These are phyloP conservation scores for Termitomyces sp. DNA, from an alignment of 768 basidiomycete genomes.

Conservation along the genomic window DNA sequence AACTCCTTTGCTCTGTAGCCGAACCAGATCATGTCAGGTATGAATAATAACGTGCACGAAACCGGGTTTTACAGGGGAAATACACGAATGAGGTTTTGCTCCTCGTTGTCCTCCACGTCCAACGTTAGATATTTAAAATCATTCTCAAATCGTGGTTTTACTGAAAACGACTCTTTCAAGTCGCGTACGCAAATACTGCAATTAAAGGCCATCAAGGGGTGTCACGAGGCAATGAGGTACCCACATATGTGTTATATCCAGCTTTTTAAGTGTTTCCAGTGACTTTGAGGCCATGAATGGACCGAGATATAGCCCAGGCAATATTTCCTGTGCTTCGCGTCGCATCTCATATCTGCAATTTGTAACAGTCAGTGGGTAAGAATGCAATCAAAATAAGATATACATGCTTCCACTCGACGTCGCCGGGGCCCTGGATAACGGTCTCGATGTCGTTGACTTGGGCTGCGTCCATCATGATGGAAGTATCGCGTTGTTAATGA, in stretches of 20 bases:
- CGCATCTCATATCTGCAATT: constrained; percentile 83
- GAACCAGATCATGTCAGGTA: constrained; percentile 3
- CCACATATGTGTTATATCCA: constrained; percentile 83
- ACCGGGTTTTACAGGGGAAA: constrained; percentile 67
- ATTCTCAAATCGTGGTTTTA: constrained; percentile 79
- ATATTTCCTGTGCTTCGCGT: constrained; percentile 89
- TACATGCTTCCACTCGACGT: constrained; percentile 78
- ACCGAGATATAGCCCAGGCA: constrained; percentile 76
- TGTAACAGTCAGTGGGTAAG: neutral
- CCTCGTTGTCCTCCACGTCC: constrained; percentile 89
- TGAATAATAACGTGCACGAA: neutral
- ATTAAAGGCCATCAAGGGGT: neutral
- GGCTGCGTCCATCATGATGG: constrained; percentile 11
- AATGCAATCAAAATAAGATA: neutral
- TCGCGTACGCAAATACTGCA: constrained; percentile 84
- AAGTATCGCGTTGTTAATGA: constrained; percentile 1
- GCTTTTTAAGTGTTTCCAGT: constrained; percentile 54
- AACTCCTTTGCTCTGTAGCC: constrained; percentile 62
- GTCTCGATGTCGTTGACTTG: constrained; percentile 42
- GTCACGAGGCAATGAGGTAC: constrained; percentile 9
- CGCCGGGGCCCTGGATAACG: constrained; percentile 73
- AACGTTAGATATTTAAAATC: constrained; percentile 74
- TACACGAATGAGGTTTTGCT: constrained; percentile 88
- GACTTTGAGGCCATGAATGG: constrained; percentile 89
- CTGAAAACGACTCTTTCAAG: constrained; percentile 85